Conservation (phyloP, 139 green algal species). For the Pleodorina starrii region DNA sequence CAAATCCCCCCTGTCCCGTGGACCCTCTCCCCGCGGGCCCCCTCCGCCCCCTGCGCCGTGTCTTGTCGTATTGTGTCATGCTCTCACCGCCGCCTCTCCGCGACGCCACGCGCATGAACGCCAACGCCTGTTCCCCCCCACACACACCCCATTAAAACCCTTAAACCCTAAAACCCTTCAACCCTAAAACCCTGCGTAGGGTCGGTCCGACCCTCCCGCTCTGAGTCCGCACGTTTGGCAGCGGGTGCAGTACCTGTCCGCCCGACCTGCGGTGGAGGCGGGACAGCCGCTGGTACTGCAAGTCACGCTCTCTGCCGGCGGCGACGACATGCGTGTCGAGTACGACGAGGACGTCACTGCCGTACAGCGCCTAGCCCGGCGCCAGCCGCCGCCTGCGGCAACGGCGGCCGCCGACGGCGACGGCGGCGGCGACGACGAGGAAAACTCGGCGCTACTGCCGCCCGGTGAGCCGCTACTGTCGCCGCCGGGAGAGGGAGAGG, state of each 20-base stretch:
- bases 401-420: background rate
- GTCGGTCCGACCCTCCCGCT: constrained; percentile 2
- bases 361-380: background rate
- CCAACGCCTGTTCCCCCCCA: too few relatives aligned
- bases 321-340: constrained; percentile 17
- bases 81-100: background rate
- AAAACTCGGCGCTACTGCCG: background rate
- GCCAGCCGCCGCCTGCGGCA: background rate
- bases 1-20: too few relatives aligned
- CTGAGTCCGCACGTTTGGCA: constrained; percentile 50
- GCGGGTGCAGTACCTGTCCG: constrained; percentile 50
- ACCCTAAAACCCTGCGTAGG: too few relatives aligned
- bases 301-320: background rate
- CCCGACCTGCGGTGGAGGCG: background rate
- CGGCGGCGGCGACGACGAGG: background rate
- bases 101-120: too few relatives aligned
- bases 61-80: background rate
- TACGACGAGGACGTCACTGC: constrained; percentile 41
- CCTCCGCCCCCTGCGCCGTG: background rate
- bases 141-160: too few relatives aligned
- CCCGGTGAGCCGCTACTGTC: background rate
- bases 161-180: too few relatives aligned
- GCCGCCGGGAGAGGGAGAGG: background rate
- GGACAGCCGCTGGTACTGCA: constrained; percentile 5
- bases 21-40: too few relatives aligned